phyloP scores from a whole-genome alignment of 2,329 filamentous ascomycete genomes.

The Xylariomycetidae sp. region DNA sequence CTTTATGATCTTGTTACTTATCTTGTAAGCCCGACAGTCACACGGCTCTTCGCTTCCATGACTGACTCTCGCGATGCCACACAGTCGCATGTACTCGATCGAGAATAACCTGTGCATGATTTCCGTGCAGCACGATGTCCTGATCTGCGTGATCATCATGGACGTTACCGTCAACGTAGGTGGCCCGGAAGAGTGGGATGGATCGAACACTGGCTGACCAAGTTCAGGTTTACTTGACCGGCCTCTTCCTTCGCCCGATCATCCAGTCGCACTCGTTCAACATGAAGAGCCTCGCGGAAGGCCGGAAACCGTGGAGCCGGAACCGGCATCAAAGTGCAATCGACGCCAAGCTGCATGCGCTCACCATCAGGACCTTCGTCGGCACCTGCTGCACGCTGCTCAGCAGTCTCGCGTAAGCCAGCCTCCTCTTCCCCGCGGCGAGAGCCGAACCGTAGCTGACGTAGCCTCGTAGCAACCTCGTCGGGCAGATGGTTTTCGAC shows the following conservation, averaged over 20 bases:
- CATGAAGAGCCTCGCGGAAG: background rate
- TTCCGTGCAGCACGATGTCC: background rate
- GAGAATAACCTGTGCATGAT: background rate
- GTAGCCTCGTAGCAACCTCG: background rate
- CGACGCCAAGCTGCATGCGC: background rate
- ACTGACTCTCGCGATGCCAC: background rate
- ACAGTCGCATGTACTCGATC: background rate
- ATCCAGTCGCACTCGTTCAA: background rate
- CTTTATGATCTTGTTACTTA: background rate
- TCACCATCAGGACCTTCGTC: background rate
- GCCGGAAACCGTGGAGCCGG: background rate
- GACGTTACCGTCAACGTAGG: background rate
- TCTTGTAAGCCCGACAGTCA: background rate
- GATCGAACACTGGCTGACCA: background rate
- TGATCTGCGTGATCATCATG: background rate
- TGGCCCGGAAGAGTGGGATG: background rate
- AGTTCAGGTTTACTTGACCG: conserved; percentile 1
- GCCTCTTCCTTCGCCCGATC: background rate
- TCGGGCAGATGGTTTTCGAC: background rate
- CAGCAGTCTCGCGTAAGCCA: conserved; percentile 1
- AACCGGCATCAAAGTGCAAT: background rate
- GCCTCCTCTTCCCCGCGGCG: background rate
- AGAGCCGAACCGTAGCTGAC: background rate
- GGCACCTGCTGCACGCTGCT: conserved; percentile 1
- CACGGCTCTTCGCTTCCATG: background rate